phyloP scores from a whole-genome alignment of 805 yeast genomes.

The Cyberlindnera sargentensis region DNA sequence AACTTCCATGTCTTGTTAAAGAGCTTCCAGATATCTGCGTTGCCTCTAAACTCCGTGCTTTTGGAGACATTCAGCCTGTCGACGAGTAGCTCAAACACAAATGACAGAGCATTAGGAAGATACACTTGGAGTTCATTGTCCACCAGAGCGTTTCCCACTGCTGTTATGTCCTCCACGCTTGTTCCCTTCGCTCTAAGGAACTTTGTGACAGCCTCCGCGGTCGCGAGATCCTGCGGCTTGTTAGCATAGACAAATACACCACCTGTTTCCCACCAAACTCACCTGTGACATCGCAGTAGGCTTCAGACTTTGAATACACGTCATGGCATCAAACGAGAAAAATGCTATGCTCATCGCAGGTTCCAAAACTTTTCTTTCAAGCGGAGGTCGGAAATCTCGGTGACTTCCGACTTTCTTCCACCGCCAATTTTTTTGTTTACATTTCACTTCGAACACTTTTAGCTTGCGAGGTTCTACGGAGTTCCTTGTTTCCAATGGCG shows the following conservation, averaged over 20 bases:
- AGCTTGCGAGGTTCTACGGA: neutral
- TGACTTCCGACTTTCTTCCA: too few species aligned
- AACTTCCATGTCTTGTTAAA: slow-evolving; percentile 34
- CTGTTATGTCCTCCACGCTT: slow-evolving; percentile 34
- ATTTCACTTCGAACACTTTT: neutral
- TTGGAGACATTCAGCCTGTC: slow-evolving; percentile 52
- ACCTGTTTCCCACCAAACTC: neutral
- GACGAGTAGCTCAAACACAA: slow-evolving; percentile 51
- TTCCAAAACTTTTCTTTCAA: slow-evolving; percentile 6
- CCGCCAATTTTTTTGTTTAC: slow-evolving; percentile 11
- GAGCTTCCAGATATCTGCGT: slow-evolving; percentile 42
- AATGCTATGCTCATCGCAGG: too few species aligned
- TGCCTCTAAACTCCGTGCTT: slow-evolving; percentile 35
- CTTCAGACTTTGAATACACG: too few species aligned
- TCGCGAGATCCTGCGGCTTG: slow-evolving; percentile 5
- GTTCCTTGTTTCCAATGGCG: neutral
- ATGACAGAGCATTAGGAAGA: slow-evolving; percentile 49
- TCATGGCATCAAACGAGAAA: too few species aligned
- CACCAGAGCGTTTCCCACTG: slow-evolving; percentile 27
- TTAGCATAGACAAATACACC: too few species aligned
- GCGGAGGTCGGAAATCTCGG: neutral
- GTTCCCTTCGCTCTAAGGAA: slow-evolving; percentile 49
- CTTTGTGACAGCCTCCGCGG: slow-evolving; percentile 47
- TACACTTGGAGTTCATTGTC: slow-evolving; percentile 29
- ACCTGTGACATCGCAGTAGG: neutral